Evolutionary conservation across 2,329 filamentous ascomycete genomes (phyloP).

Genomic region (Diaporthe capsici): DNA sequence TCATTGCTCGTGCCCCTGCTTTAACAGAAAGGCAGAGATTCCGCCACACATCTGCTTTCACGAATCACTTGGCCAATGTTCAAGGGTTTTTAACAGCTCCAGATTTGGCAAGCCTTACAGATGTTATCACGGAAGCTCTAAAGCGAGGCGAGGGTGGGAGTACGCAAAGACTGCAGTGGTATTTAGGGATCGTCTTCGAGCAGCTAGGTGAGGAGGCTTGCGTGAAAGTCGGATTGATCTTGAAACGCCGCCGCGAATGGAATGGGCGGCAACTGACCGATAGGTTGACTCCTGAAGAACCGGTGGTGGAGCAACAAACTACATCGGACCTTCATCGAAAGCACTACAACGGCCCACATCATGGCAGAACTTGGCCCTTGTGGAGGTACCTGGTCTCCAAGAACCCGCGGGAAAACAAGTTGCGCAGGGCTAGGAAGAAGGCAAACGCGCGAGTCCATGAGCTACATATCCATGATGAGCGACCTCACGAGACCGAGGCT

Average conservation of each 20-base stretch:
- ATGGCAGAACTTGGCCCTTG: conserved; percentile 13
- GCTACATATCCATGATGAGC: background rate
- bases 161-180: conserved; percentile 53
- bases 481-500: background rate
- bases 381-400: conserved; percentile 18
- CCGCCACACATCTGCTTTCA: conserved; percentile 51
- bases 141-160: conserved; percentile 51
- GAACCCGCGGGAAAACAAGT: conserved; percentile 10
- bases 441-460: background rate
- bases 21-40: conserved; percentile 46
- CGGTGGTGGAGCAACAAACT: background rate
- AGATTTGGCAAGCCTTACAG: conserved; percentile 38
- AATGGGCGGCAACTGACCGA: conserved; percentile 25
- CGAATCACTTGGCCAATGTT: conserved; percentile 48
- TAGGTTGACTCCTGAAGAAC: background rate
- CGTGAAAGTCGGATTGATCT: conserved; percentile 43
- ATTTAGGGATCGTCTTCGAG: conserved; percentile 50
- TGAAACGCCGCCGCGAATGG: conserved; percentile 47
- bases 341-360: conserved; percentile 12
- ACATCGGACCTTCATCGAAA: background rate
- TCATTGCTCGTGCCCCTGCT: conserved; percentile 1
- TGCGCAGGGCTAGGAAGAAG: conserved; percentile 17
- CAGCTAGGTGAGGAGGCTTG: conserved; percentile 46
- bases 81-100: conserved; percentile 49
- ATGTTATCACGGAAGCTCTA: conserved; percentile 54